Evolutionary conservation across 2,329 filamentous ascomycete species (phyloP), one percentile per base, ranked within the genome.

Genomic region (Phyllosticta citrichinensis): DNA sequence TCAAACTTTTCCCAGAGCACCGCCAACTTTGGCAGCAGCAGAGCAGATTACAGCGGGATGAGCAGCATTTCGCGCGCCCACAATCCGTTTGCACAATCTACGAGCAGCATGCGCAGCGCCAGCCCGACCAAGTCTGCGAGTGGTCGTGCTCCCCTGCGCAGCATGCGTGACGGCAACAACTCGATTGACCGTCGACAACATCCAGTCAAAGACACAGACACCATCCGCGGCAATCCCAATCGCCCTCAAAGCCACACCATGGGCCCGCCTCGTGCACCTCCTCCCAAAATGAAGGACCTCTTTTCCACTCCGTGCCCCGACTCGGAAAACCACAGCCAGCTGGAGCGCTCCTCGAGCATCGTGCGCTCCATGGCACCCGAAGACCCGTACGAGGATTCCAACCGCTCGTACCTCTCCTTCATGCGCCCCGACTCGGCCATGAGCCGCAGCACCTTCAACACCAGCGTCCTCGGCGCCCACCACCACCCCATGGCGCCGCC

Each of bases 201-300:
- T 72, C 67, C 55, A 65, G 68, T 63, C 70, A 66, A 65, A 67
- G 53, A 66, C 67, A 50, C 71, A 68, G 61, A 68, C 69, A 55
- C 68, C 66, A 19, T 73, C 69, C 59, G 59, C 65, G 67, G 51
- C 9, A 56, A 60, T 6, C 40, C 40, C 40, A 47, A 47, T 4
- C 40, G 40, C 40, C 40, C 40, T 17, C 40, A 47, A n/a, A 19
- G 40, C 40, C 14, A 47, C 52, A 27, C 52, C 4, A 78, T 77
- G 75, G 73, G 68, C 62, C 76, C 73, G 60, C 75, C 74, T 65
- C 76, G 80, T 25, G 82, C 83, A 57, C 83, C 83, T 69, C 92
- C 92, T 12, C 93, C 93, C 56, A 94, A 91, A 73, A 97, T 97
- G 91, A 86, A 93, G 65, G 91, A 95, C 52, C 80, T 97, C 30